Evolutionary conservation across 2,329 filamentous ascomycete species (phyloP).

Genomic region (Ceratocystis albifundus): DNA sequence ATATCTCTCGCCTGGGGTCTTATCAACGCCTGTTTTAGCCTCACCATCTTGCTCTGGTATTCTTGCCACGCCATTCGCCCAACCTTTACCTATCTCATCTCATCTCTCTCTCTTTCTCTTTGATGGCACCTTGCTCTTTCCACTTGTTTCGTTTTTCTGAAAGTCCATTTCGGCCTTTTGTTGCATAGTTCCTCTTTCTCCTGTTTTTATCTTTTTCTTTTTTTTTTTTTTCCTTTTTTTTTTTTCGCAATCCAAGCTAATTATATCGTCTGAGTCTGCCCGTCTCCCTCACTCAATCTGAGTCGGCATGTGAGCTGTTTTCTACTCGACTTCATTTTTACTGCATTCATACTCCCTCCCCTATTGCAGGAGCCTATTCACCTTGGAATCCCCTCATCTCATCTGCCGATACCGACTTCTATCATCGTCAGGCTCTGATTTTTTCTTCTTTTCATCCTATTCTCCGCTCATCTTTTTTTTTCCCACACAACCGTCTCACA

Average conservation of each 20-base stretch:
- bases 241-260: neutral
- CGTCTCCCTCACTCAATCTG: neutral
- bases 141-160: neutral
- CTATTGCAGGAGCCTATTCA: neutral
- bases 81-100: too few species aligned
- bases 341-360: neutral
- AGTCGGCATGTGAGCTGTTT: neutral
- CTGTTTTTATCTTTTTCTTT: neutral
- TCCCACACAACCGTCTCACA: neutral
- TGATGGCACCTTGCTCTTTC: neutral
- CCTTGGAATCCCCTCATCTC: neutral
- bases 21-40: neutral
- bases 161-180: neutral
- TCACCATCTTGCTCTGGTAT: neutral
- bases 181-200: neutral
- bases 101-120: too few species aligned
- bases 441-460: neutral
- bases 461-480: neutral
- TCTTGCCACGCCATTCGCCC: slow-evolving; percentile 9
- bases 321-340: neutral
- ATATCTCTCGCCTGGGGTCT: slow-evolving; percentile 4
- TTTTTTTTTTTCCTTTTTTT: neutral
- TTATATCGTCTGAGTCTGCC: neutral
- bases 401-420: neutral
- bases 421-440: neutral